A percentile compares a stretch with the other conserved stretches of the same genome.
phyloP scores from a whole-genome alignment of 495 filamentous ascomycete species.

The Choiromyces venosus region DNA sequence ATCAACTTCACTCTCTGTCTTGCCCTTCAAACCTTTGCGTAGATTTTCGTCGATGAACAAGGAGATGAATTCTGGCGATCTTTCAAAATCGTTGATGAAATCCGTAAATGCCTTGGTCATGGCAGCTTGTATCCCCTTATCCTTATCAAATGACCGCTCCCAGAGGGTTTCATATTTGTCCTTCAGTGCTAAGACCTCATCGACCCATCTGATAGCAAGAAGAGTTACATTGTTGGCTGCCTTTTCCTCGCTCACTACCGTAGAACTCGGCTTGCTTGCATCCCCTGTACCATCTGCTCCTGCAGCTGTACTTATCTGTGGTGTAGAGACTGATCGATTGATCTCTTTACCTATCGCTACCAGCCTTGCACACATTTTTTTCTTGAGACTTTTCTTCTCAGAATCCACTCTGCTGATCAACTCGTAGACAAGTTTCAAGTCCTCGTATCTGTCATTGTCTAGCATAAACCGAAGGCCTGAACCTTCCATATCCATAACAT shows the following conservation, averaged over 20 bases:
- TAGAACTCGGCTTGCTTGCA: conserved; percentile 33
- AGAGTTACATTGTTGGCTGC: conserved; percentile 61
- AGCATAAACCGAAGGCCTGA: conserved; percentile 86
- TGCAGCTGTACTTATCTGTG: conserved; percentile 36
- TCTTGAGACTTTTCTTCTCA: conserved; percentile 64
- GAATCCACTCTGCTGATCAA: conserved; percentile 72
- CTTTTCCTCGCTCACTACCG: conserved; percentile 42
- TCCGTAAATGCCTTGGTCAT: conserved; percentile 78
- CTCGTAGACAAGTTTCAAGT: conserved; percentile 68
- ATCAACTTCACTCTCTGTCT: conserved; percentile 88
- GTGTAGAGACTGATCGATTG: conserved; percentile 50
- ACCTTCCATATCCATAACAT: conserved; percentile 75
- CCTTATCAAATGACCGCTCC: conserved; percentile 61
- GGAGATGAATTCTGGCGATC: conserved; percentile 86
- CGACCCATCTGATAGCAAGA: conserved; percentile 90
- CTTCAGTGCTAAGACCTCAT: conserved; percentile 78
- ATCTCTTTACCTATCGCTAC: conserved; percentile 74
- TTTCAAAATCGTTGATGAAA: conserved; percentile 80
- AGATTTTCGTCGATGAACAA: conserved; percentile 96
- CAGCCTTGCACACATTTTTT: conserved; percentile 65
- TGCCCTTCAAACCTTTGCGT: conserved; percentile 86
- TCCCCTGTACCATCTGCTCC: conserved; percentile 20
- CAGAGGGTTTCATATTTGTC: conserved; percentile 82
- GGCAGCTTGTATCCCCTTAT: conserved; percentile 71
- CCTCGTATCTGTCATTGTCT: conserved; percentile 74